Percentiles rank a stretch among this genome's conserved stretches.
These are phyloP conservation scores for Diatrype stigma DNA, from an alignment of 2,329 filamentous ascomycete genomes.

Conservation along the genomic window DNA sequence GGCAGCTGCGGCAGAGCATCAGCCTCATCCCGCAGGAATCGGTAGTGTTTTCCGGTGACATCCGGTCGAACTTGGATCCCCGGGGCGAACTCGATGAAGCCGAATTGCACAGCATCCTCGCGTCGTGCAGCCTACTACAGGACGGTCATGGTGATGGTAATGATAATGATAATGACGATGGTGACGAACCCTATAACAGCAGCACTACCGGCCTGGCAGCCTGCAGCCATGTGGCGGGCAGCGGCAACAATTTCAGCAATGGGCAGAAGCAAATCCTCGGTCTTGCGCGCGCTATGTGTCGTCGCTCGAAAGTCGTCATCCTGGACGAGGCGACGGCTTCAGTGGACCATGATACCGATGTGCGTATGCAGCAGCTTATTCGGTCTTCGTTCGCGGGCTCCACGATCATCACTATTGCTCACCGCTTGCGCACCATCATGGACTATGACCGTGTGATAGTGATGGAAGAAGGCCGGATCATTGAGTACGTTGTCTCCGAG, in stretches of 20 bases:
- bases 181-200: too few relatives aligned
- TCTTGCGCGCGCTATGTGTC: conserved; percentile 15
- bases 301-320: conserved; percentile 39
- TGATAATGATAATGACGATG: too few relatives aligned
- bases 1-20: conserved; percentile 31
- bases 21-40: conserved; percentile 38
- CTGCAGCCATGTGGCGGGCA: not conserved
- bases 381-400: conserved; percentile 61
- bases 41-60: conserved; percentile 24
- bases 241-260: conserved; percentile 11
- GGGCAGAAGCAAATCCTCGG: conserved; percentile 18
- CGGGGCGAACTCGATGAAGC: too few relatives aligned
- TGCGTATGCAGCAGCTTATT: conserved; percentile 66
- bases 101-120: too few relatives aligned
- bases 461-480: conserved; percentile 67
- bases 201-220: too few relatives aligned
- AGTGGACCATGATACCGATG: conserved; percentile 69
- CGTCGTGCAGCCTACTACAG: too few relatives aligned
- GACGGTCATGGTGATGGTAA: too few relatives aligned
- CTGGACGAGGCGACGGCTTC: conserved; percentile 71
- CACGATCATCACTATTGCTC: conserved; percentile 69
- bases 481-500: conserved; percentile 42
- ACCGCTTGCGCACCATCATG: conserved; percentile 61
- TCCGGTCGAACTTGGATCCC: conserved; percentile 8
- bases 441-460: conserved; percentile 70